phyloP scores from a whole-genome alignment of 2,329 filamentous ascomycete genomes.

The Exophiala viscosa region DNA sequence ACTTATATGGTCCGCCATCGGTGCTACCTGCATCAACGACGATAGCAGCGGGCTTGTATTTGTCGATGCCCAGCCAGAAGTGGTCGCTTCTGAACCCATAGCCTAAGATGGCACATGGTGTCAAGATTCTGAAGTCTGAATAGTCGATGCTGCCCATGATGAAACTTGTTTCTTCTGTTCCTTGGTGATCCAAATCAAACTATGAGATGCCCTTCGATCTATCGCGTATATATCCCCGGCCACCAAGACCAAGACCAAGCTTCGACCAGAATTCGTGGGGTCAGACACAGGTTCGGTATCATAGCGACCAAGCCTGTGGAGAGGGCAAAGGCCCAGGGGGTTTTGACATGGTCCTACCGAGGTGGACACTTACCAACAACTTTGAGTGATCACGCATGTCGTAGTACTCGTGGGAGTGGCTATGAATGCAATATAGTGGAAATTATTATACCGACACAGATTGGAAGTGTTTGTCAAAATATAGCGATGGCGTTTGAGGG shows the following conservation, averaged over 20 bases:
- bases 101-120: background rate
- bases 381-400: too few species aligned
- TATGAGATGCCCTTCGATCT: background rate
- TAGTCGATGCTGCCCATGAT: background rate
- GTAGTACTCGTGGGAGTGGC: too few species aligned
- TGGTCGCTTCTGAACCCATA: conserved; percentile 1
- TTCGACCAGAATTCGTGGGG: background rate
- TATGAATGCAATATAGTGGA: too few species aligned
- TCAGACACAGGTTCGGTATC: background rate
- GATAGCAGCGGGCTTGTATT: conserved; percentile 39
- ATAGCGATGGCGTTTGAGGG: conserved; percentile 23
- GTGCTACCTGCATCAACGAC: conserved; percentile 35
- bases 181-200: background rate
- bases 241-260: too few species aligned
- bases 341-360: background rate
- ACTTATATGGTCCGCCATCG: conserved; percentile 32
- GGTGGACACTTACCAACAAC: too few species aligned
- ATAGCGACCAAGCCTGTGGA: background rate
- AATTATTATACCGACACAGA: too few species aligned
- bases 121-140: conserved; percentile 1
- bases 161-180: background rate
- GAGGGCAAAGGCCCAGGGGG: too few species aligned
- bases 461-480: conserved; percentile 6
- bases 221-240: too few species aligned
- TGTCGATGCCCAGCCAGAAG: conserved; percentile 33